Evolutionary conservation across 2,329 filamentous ascomycete genomes (phyloP), one percentile per base, ranked within the genome.

Genomic region (Pseudonectria foliicola): DNA sequence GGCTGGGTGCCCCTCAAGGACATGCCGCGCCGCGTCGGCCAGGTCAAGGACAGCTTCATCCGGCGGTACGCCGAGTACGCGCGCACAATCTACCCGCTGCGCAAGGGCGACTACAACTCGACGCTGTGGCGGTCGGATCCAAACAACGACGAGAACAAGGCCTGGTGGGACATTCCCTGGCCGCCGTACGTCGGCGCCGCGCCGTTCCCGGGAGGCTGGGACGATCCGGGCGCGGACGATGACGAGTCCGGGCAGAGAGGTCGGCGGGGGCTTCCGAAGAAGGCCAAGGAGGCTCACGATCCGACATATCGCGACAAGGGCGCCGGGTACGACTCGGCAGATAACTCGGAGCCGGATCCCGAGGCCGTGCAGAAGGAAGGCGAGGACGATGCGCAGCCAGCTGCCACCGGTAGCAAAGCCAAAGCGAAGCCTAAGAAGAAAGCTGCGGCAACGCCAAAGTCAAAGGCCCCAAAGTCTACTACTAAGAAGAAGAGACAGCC

Each of bases 121-220:
- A 43, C 45, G 1, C 26, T 45, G 25, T 61, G 52, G 54, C 36
- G 42, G 7, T 53, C 52, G 4, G 57, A 61, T 16, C 58, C 58
- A 1, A 60, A 61, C 21, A 50, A 59, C 27, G 35, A 49, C 7
- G 40, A 39, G 4, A 61, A 61, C 33, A 28, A 33, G 0, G 39
- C 10, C 1, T 48, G 37, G 32, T 54, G 49, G 45, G 33, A 37
- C 14, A 46, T 55, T 1, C 55, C 55, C 3, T 57, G 55, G 54
- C 53, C 53, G 4, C 49, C 55, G 0, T 54, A 43, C 14, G 37
- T 43, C 7, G 53, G 48, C 0, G 11, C 13, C 0, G 34, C 48
- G 2, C 52, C 50, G 0, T 48, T 55, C 21, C 53, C 53, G 0
- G 43, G 44, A 1, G 14, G 16, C 0, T 55, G 52, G 53, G 13